These are phyloP conservation scores for Boletus subcaerulescens DNA, from an alignment of 768 basidiomycete species.

Conservation along the genomic window DNA sequence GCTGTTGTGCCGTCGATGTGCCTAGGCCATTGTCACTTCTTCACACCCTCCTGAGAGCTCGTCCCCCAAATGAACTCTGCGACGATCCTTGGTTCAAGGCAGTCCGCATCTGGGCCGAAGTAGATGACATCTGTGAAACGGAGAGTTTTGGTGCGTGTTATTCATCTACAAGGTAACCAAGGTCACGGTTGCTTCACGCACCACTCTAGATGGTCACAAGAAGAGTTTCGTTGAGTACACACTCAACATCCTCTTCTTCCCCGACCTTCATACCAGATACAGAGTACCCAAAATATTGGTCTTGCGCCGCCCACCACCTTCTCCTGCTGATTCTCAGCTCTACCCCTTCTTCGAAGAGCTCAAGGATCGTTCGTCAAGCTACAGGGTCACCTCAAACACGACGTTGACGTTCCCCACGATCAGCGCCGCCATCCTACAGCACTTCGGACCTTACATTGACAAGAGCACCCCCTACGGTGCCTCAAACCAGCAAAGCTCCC, in stretches of 20 bases:
- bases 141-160: constrained; percentile 67
- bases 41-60: constrained; percentile 50
- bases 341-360: constrained; percentile 20
- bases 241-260: constrained; percentile 71
- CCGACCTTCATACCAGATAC: constrained; percentile 57
- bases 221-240: constrained; percentile 79
- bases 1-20: constrained; percentile 59
- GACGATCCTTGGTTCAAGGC: constrained; percentile 56
- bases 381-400: constrained; percentile 13
- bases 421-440: constrained; percentile 1
- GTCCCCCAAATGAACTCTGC: constrained; percentile 12
- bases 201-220: constrained; percentile 61
- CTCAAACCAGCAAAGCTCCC: constrained; percentile 16
- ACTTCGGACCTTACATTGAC: constrained; percentile 15
- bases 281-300: constrained; percentile 41
- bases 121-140: constrained; percentile 71
- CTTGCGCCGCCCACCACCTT: constrained; percentile 30
- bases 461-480: constrained; percentile 8
- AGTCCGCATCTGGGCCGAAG: constrained; percentile 69
- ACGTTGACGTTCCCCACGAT: constrained; percentile 19
- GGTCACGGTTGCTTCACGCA: not conserved
- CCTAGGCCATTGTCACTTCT: constrained; percentile 66
- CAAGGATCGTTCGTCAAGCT: constrained; percentile 6
- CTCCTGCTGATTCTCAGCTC: constrained; percentile 27
- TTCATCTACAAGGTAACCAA: not conserved